A percentile compares a stretch with the other conserved stretches of the same genome.
Conservation (phyloP, 352 stramenopile species). For the Nothophytophthora sp. region DNA sequence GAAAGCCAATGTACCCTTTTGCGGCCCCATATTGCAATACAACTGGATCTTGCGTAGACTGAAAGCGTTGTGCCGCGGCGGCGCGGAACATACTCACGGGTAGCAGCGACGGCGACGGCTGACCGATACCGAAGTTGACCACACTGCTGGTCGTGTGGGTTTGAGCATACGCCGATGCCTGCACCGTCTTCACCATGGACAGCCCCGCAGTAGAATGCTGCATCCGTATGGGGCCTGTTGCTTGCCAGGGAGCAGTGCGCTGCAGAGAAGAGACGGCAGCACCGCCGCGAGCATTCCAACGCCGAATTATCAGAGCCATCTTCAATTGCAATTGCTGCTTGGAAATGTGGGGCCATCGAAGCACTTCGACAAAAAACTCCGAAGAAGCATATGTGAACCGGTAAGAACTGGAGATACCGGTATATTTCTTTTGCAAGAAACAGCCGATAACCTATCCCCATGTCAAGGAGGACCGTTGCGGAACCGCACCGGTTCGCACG, state of each 20-base stretch:
- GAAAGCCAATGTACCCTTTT: conserved; percentile 71
- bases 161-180: conserved; percentile 71
- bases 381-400: no score
- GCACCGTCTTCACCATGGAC: conserved; percentile 31
- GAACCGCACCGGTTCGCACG: conserved; percentile 5
- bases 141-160: conserved; percentile 56
- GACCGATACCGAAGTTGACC: conserved; percentile 86
- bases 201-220: conserved; percentile 1
- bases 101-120: conserved; percentile 78
- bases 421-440: no score
- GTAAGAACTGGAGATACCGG: no score
- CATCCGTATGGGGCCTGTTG: neutral
- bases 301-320: conserved; percentile 13
- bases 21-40: conserved; percentile 81
- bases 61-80: conserved; percentile 51
- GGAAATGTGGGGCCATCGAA: no score
- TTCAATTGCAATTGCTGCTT: neutral
- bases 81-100: conserved; percentile 63
- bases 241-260: conserved; percentile 1
- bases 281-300: neutral
- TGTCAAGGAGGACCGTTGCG: conserved; percentile 1
- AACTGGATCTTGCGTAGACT: conserved; percentile 42
- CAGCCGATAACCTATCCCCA: no score
- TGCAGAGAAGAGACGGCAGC: neutral
- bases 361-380: no score